Base-by-base conservation (phyloP, 2,329 filamentous ascomycete genomes). In the Xenosphaeropsis pyriputrescens region DNA sequence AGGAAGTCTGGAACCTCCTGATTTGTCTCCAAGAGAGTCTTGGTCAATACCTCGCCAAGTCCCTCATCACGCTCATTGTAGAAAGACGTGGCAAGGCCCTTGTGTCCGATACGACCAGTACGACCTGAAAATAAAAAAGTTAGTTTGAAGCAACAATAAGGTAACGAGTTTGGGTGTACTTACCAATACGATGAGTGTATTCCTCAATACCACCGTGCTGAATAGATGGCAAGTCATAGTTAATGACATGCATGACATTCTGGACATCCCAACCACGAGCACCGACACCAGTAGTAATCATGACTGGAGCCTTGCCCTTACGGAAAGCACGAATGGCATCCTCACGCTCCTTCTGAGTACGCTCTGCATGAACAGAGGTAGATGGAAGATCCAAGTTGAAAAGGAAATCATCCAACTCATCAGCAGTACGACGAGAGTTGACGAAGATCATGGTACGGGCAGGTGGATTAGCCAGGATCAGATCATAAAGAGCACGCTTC, bases 101-200 rank as follows among this genome's bases (percentile, higher is more conserved):
- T 69, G 47, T 94, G 83, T 2, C 91, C 91, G 52, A 95, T 95
- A 38, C 91, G 85, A 39, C 84, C 91, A 47, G 91, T 98, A 43
- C 91, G 88, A 44, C 91, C 81, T 85, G 42, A 37, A 2, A 30
- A 15, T 32, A 46, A 15, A 15, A 7, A 7, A 32, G 13, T 18
- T 32, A 32, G 40, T 26, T 9, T 26, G 8, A 11, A 26, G 22
- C 12, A 9, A 26, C 12, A 26, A 6, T 3, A 9, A 9, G 4
- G 8, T 26, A 26, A 9, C 18, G 18, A 19, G 5, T 19, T 5
- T 5, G 12, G 22, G 8, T 3, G 22, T 17, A 52, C 68, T 60
- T 73, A 85, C 82, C 91, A 54, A 96, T 96, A 11, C 91, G 85
- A 54, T 98, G 91, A 18, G 82, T 77, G 50, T 96, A 98, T 56